phyloP scores from a whole-genome alignment of 2,329 filamentous ascomycete genomes.

The Xylariaceae sp. region DNA sequence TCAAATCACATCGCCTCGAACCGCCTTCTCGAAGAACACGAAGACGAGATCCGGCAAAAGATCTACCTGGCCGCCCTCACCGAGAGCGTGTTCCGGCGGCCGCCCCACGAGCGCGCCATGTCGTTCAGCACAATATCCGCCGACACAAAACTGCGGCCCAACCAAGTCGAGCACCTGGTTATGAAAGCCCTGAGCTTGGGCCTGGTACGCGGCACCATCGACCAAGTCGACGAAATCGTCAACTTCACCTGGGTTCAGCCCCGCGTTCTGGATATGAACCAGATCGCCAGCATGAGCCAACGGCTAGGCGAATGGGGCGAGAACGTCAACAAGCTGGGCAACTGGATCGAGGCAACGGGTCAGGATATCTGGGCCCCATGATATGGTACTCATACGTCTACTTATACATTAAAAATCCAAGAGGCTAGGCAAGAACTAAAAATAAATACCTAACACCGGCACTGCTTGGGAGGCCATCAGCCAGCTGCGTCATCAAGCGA shows the following conservation, averaged over 20 bases:
- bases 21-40: constrained; percentile 72
- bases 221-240: constrained; percentile 91
- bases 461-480: too few species aligned
- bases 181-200: constrained; percentile 99
- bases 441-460: neutral
- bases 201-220: constrained; percentile 84
- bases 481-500: too few species aligned
- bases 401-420: too few species aligned
- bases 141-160: constrained; percentile 85
- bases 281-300: constrained; percentile 88
- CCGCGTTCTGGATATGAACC: constrained; percentile 91
- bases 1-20: constrained; percentile 78
- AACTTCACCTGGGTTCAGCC: constrained; percentile 99
- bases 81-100: constrained; percentile 91
- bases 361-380: constrained; percentile 90
- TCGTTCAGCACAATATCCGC: constrained; percentile 81
- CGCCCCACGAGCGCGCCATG: constrained; percentile 93
- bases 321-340: constrained; percentile 91
- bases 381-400: constrained; percentile 1
- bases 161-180: constrained; percentile 95
- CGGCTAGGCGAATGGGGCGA: constrained; percentile 91
- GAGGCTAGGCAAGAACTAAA: neutral
- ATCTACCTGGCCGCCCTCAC: constrained; percentile 95
- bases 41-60: constrained; percentile 87
- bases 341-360: constrained; percentile 92